These are phyloP conservation scores for Rhododendron griersonianum DNA, from an alignment of 148 eudicot genomes.

Conservation along the genomic window DNA sequence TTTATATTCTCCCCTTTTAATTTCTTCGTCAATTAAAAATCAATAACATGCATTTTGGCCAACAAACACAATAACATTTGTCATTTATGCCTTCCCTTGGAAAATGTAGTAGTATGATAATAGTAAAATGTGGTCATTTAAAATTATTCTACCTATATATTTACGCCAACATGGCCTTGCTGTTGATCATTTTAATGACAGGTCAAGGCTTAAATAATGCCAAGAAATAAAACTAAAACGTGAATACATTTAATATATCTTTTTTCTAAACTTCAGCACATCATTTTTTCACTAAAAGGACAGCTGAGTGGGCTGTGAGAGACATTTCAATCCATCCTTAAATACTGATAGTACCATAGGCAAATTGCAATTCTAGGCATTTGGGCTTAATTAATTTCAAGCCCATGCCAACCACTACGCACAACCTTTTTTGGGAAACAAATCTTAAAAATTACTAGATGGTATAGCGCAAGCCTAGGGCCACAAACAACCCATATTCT, in stretches of 20 bases:
- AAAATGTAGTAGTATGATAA: too few species aligned
- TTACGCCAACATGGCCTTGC: too few species aligned
- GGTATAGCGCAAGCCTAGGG: not conserved
- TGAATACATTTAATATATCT: too few species aligned
- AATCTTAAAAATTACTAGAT: not conserved
- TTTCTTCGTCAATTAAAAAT: too few species aligned
- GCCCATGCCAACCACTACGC: not conserved
- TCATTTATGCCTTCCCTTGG: too few species aligned
- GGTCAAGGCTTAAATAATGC: too few species aligned
- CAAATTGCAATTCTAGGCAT: not conserved
- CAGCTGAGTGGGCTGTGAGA: not conserved
- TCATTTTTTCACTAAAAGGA: not conserved
- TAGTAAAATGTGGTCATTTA: too few species aligned
- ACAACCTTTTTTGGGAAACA: not conserved
- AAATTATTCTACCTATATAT: too few species aligned
- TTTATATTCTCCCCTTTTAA: too few species aligned
- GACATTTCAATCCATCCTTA: not conserved
- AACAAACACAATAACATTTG: too few species aligned
- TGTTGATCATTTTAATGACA: too few species aligned
- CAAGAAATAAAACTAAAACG: too few species aligned
- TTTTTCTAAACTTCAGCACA: not conserved
- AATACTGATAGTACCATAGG: not conserved
- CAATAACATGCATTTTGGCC: not conserved
- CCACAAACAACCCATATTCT: not conserved
- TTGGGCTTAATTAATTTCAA: not conserved